Conservation (phyloP, 2,329 filamentous ascomycete species). For the Rugonectria rugulosa region DNA sequence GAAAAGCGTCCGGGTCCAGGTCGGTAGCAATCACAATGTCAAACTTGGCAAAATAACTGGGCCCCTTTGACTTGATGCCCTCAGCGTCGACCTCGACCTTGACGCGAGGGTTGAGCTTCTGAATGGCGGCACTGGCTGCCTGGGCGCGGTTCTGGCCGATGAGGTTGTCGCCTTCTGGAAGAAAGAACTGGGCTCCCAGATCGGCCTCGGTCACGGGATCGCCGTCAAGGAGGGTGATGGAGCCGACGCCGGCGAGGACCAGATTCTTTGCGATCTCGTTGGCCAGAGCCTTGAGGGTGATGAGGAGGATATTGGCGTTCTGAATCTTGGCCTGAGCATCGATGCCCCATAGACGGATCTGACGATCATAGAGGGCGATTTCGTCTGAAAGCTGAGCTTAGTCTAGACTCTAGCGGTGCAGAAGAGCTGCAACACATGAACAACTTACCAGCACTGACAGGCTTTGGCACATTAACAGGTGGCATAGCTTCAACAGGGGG, state of each 20-base stretch:
- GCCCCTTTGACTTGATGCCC: conserved; percentile 71
- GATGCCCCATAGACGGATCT: conserved; percentile 97
- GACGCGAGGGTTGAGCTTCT: conserved; percentile 90
- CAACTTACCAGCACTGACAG: conserved; percentile 46
- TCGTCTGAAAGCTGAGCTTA: conserved; percentile 68
- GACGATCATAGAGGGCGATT: conserved; percentile 95
- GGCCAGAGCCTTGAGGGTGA: conserved; percentile 85
- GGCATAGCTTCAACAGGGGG: not conserved
- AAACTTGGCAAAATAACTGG: conserved; percentile 79
- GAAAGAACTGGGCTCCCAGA: conserved; percentile 83
- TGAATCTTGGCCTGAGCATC: conserved; percentile 94
- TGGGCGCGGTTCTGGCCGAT: conserved; percentile 86
- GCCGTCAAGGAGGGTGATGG: conserved; percentile 87
- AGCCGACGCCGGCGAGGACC: conserved; percentile 90
- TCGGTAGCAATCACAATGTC: conserved; percentile 92
- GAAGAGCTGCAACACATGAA: not conserved
- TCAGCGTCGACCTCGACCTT: conserved; percentile 74
- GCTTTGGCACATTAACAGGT: conserved; percentile 31
- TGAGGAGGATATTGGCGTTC: conserved; percentile 85
- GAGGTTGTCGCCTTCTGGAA: conserved; percentile 69
- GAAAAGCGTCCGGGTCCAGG: conserved; percentile 76
- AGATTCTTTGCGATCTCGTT: conserved; percentile 98
- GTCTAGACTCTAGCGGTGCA: not conserved
- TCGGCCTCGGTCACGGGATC: conserved; percentile 79
- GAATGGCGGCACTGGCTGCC: conserved; percentile 79